phyloP scores from a whole-genome alignment of 495 filamentous ascomycete species.

The Lophium mytilinum region DNA sequence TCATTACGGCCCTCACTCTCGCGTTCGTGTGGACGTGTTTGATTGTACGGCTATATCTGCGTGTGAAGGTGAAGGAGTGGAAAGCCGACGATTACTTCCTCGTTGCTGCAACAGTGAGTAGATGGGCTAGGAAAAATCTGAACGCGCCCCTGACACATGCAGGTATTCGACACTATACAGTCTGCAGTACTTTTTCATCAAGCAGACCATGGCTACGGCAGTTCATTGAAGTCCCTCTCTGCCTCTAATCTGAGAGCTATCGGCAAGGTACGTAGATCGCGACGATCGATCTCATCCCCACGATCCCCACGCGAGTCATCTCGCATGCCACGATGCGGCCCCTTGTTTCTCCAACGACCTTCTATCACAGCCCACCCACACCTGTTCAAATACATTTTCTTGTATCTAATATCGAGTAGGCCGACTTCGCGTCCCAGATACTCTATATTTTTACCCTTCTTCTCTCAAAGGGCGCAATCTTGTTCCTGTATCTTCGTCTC shows the following conservation, averaged over 20 bases:
- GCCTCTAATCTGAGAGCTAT: not conserved
- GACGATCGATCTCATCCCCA: not conserved
- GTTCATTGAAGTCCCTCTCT: not conserved
- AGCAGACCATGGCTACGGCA: constrained; percentile 8
- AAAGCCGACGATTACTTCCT: constrained; percentile 14
- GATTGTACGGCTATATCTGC: constrained; percentile 11
- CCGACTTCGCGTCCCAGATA: constrained; percentile 12
- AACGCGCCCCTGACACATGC: not conserved
- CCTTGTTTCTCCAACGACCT: not conserved
- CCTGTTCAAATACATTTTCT: no score
- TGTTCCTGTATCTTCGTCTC: constrained; percentile 14
- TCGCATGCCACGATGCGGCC: not conserved
- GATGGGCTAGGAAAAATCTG: not conserved
- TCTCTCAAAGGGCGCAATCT: constrained; percentile 12
- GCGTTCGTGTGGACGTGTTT: constrained; percentile 19
- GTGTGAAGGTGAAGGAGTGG: constrained; percentile 7
- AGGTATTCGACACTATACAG: constrained; percentile 9
- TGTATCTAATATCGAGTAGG: not conserved
- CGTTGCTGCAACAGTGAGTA: constrained; percentile 11
- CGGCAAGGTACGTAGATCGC: constrained; percentile 10
- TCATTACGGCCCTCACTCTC: constrained; percentile 8
- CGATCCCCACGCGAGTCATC: not conserved
- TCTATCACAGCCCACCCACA: not conserved
- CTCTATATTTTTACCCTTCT: constrained; percentile 15
- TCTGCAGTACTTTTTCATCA: constrained; percentile 6